Evolutionary conservation across 148 eudicot species (phyloP).

Genomic region (Fagopyrum tataricum): DNA sequence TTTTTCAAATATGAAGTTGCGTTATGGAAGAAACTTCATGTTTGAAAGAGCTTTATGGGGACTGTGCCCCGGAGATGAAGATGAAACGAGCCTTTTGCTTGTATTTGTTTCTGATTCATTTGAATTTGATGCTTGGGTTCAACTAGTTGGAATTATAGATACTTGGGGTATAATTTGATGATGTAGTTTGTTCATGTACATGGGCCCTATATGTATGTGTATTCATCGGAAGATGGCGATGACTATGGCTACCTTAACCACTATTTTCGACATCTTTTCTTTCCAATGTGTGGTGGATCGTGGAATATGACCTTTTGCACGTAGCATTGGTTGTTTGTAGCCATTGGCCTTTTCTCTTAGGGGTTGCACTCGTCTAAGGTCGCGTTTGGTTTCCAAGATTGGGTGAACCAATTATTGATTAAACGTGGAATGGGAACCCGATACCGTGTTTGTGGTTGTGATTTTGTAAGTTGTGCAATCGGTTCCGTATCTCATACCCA

Average conservation of each 20-base stretch:
- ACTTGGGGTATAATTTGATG: background rate
- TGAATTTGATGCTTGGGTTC: background rate
- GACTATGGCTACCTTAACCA: background rate
- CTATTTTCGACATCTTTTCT: background rate
- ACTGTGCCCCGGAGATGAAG: background rate
- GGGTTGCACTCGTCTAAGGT: too few species aligned
- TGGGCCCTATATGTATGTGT: background rate
- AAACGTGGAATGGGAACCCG: too few species aligned
- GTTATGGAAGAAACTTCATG: background rate
- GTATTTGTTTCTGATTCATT: background rate
- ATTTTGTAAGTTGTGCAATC: too few species aligned
- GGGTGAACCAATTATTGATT: too few species aligned
- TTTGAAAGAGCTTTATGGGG: background rate
- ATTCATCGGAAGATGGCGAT: background rate
- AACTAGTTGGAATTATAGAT: background rate
- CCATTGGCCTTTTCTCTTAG: background rate
- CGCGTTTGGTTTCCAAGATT: too few species aligned
- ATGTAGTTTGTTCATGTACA: background rate
- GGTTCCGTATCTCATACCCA: too few species aligned
- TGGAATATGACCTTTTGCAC: background rate
- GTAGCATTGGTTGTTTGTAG: background rate
- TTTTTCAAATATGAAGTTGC: background rate
- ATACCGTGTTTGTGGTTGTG: too few species aligned
- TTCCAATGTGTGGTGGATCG: conserved; percentile 6
- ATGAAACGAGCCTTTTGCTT: background rate